Evolutionary conservation across 2,329 filamentous ascomycete species (phyloP).

Genomic region (Talaromyces sp.): DNA sequence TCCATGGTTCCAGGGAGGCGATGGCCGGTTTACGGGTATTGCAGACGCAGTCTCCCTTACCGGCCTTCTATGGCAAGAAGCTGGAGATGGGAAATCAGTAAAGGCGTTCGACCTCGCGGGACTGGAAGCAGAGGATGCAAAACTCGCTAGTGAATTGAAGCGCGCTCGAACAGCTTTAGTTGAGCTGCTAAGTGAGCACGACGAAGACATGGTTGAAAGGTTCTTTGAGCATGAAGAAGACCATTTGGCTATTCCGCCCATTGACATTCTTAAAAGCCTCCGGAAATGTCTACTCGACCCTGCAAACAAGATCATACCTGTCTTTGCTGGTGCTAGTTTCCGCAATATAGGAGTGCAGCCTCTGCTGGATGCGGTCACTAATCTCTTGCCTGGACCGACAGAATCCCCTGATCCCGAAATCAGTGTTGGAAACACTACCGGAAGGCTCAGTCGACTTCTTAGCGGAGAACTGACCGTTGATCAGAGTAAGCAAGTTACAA

Average conservation of each 20-base stretch:
- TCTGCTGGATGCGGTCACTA: conserved; percentile 79
- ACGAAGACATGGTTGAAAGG: conserved; percentile 78
- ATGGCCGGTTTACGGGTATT: conserved; percentile 74
- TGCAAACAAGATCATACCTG: conserved; percentile 67
- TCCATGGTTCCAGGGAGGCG: conserved; percentile 77
- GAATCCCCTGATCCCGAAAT: conserved; percentile 78
- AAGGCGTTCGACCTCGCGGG: conserved; percentile 53
- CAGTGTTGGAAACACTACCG: conserved; percentile 56
- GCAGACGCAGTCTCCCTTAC: conserved; percentile 75
- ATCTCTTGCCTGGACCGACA: conserved; percentile 77
- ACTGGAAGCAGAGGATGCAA: conserved; percentile 46
- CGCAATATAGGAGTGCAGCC: conserved; percentile 92
- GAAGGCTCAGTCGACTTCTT: conserved; percentile 50
- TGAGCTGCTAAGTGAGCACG: conserved; percentile 81
- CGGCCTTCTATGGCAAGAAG: conserved; percentile 68
- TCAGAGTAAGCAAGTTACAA: conserved; percentile 25
- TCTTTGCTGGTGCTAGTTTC: conserved; percentile 90
- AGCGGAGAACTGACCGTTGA: conserved; percentile 41
- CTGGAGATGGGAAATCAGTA: conserved; percentile 61
- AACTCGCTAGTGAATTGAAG: conserved; percentile 62
- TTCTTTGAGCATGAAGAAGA: conserved; percentile 77
- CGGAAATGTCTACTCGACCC: conserved; percentile 67
- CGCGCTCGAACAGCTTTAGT: conserved; percentile 72
- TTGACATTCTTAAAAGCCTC: conserved; percentile 67
- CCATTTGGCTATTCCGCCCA: conserved; percentile 60